phyloP scores from a whole-genome alignment of 306 rosid genomes.

The Macrotyloma uniflorum region DNA sequence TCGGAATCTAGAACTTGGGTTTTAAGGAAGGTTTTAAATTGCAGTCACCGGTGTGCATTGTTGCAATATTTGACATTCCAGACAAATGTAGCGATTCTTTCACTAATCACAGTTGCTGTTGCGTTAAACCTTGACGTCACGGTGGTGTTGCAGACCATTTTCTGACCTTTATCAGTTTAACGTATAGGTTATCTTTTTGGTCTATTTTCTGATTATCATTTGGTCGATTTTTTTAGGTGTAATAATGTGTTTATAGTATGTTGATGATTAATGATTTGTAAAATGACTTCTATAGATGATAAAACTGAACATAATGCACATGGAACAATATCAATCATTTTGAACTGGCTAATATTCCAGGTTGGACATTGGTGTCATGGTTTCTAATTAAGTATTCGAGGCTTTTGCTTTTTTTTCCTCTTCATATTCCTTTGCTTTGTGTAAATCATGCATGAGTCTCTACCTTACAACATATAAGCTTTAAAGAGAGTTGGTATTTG shows the following conservation, averaged over 20 bases:
- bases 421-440: not conserved
- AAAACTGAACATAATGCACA: not conserved
- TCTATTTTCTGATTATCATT: not conserved
- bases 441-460: not conserved
- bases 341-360: not conserved
- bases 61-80: not conserved
- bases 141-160: not conserved
- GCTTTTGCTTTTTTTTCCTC: not conserved
- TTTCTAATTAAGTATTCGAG: not conserved
- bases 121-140: not conserved
- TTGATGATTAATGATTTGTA: not conserved
- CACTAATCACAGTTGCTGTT: not conserved
- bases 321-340: not conserved
- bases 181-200: not conserved
- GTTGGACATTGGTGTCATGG: conserved; percentile 7
- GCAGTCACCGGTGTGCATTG: not conserved
- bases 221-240: not conserved
- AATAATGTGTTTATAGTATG: not conserved
- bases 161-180: not conserved
- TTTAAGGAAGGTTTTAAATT: not conserved
- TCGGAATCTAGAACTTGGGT: not conserved
- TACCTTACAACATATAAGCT: not conserved
- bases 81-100: not conserved
- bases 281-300: not conserved
- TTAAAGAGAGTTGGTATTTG: not conserved